phyloP scores from a whole-genome alignment of 345 rosid species.

The Rhodamnia argentea region DNA sequence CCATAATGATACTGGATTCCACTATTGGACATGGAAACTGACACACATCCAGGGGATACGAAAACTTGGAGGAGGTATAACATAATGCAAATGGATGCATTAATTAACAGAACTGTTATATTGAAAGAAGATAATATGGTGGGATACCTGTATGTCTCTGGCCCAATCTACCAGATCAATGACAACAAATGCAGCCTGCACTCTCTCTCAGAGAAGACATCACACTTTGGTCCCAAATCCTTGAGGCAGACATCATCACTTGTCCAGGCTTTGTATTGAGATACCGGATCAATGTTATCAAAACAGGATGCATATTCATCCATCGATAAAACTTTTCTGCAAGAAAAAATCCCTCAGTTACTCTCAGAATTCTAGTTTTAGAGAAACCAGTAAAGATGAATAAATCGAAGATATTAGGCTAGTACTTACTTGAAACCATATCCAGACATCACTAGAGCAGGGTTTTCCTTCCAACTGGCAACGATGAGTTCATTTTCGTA shows the following conservation, averaged over 20 bases:
- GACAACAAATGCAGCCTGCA: slow-evolving; percentile 67
- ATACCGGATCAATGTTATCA: slow-evolving; percentile 70
- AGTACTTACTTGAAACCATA: slow-evolving; percentile 68
- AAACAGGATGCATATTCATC: slow-evolving; percentile 68
- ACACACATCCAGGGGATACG: background rate
- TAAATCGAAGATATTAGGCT: background rate
- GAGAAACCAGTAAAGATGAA: background rate
- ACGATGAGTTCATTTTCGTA: slow-evolving; percentile 58
- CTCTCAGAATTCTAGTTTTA: background rate
- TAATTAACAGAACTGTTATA: background rate
- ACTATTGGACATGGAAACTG: background rate
- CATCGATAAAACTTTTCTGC: slow-evolving; percentile 68
- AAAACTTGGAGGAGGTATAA: background rate
- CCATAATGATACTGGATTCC: background rate
- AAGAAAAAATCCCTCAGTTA: background rate
- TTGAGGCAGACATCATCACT: slow-evolving; percentile 1
- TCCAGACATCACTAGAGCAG: slow-evolving; percentile 67
- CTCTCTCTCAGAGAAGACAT: slow-evolving; percentile 36
- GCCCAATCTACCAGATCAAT: slow-evolving; percentile 94
- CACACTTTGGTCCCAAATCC: slow-evolving; percentile 8
- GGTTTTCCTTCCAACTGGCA: slow-evolving; percentile 84
- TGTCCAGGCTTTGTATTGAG: slow-evolving; percentile 53
- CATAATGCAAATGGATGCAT: background rate
- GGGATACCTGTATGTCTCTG: slow-evolving; percentile 73
- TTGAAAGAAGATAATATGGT: background rate